Evolutionary conservation across 371 early-diverging fungal species (phyloP).

Genomic region (Apophysomyces variabilis): DNA sequence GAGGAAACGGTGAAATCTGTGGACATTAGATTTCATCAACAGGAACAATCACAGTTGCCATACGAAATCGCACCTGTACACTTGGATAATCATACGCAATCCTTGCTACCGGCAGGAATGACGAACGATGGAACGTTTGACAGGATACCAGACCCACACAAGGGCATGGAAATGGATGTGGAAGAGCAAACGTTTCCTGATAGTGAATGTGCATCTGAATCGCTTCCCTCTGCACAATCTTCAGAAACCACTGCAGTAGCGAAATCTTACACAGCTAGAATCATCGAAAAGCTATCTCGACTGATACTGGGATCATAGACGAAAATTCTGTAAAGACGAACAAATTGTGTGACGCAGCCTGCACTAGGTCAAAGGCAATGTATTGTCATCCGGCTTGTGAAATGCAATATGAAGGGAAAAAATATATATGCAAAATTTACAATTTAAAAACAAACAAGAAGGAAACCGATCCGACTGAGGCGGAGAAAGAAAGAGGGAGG

Average conservation of each 20-base stretch:
- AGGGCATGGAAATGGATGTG: slow-evolving; percentile 10
- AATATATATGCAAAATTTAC: background rate
- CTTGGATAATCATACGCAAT: background rate
- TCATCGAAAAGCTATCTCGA: background rate
- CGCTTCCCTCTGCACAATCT: background rate
- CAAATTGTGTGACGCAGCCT: no score
- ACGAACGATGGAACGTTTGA: background rate
- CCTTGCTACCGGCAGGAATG: background rate
- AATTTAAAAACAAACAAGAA: background rate
- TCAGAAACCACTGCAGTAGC: background rate
- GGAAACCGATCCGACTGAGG: background rate
- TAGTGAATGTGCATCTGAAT: background rate
- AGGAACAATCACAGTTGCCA: no score
- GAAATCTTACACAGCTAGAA: background rate
- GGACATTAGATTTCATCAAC: no score
- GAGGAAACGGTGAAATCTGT: no score
- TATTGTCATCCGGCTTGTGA: background rate
- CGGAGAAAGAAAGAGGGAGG: background rate
- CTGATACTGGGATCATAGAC: background rate
- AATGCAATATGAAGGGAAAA: background rate
- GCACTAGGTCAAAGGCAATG: no score
- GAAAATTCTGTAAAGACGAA: no score
- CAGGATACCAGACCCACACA: background rate
- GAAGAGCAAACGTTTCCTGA: slow-evolving; percentile 14
- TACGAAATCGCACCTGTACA: no score